phyloP scores from a whole-genome alignment of 257 asterid species.

The Solanum pennellii region DNA sequence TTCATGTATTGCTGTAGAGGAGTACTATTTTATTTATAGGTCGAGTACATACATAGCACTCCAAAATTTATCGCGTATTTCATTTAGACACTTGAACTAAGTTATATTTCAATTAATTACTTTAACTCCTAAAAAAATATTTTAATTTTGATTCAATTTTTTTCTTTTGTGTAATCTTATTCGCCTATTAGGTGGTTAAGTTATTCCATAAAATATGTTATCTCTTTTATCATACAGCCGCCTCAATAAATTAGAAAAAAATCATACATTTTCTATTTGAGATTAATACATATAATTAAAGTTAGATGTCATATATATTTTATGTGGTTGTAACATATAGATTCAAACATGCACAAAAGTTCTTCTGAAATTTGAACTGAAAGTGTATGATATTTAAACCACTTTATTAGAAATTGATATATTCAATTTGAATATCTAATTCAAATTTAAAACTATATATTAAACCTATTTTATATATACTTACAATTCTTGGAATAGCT shows the following conservation, averaged over 20 bases:
- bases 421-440: neutral
- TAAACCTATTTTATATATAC: neutral
- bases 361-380: neutral
- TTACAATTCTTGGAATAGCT: neutral
- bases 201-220: neutral
- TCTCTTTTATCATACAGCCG: too few relatives aligned
- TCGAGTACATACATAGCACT: neutral
- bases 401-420: neutral
- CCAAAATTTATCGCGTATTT: neutral
- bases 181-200: neutral
- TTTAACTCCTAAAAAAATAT: neutral
- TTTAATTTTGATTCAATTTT: neutral
- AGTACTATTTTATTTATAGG: neutral
- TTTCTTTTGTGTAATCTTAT: too few relatives aligned
- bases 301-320: neutral
- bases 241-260: neutral
- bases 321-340: neutral
- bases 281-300: neutral
- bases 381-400: neutral
- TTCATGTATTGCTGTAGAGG: neutral
- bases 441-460: neutral
- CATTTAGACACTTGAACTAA: rapidly evolving
- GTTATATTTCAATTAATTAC: neutral
- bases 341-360: neutral
- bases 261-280: neutral